Conservation (phyloP, 257 asterid genomes). For the Echites panduratus region DNA sequence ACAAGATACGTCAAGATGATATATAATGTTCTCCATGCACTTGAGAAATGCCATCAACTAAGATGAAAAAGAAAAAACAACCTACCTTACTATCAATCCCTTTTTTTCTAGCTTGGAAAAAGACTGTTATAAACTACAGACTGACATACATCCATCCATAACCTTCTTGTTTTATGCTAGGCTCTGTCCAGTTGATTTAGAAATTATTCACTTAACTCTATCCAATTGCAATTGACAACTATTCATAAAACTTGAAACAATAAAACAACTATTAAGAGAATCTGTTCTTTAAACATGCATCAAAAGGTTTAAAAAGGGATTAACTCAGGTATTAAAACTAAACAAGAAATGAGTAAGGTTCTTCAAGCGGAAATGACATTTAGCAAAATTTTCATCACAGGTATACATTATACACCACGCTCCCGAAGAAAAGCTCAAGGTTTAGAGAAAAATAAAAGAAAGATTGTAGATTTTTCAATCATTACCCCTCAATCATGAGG, state of each 20-base stretch:
- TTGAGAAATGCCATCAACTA: background rate
- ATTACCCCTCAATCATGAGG: too few relatives aligned
- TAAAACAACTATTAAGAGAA: background rate
- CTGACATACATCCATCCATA: background rate
- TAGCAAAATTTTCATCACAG: too few relatives aligned
- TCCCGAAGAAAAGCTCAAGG: too few relatives aligned
- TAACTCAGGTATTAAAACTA: background rate
- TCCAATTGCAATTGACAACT: background rate
- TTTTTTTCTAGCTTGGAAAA: background rate
- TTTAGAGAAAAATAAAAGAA: too few relatives aligned
- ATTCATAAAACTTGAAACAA: background rate
- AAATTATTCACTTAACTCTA: background rate
- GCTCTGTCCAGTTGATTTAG: too few relatives aligned
- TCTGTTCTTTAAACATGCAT: too few relatives aligned
- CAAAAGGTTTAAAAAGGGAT: background rate
- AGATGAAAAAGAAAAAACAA: background rate
- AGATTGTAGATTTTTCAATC: too few relatives aligned
- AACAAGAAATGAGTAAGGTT: background rate
- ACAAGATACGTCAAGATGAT: too few relatives aligned
- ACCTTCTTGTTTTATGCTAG: background rate
- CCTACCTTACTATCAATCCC: background rate
- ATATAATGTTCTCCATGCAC: background rate
- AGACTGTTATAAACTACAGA: background rate
- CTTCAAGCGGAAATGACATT: too few relatives aligned
- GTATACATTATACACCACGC: too few relatives aligned